phyloP scores from a whole-genome alignment of 805 yeast species.

The Candida pseudoglaebosa region DNA sequence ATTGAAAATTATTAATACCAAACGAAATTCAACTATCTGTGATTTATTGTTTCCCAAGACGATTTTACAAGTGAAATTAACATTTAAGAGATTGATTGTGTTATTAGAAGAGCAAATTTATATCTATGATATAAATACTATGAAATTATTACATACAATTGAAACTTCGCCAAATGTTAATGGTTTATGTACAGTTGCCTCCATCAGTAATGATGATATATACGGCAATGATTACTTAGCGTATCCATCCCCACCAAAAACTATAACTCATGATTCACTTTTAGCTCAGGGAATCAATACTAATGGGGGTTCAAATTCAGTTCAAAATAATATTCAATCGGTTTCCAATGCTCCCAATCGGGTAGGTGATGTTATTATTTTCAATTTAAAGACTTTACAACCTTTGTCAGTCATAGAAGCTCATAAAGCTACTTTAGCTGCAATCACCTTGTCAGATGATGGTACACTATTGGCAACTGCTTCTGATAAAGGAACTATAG shows the following conservation, averaged over 20 bases:
- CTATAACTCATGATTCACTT: slow-evolving; percentile 40
- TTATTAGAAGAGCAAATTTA: slow-evolving; percentile 42
- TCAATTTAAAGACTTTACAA: slow-evolving; percentile 68
- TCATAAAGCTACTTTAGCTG: slow-evolving; percentile 73
- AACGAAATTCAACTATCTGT: slow-evolving; percentile 48
- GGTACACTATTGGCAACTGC: slow-evolving; percentile 86
- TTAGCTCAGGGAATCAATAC: slow-evolving; percentile 38
- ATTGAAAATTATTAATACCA: slow-evolving; percentile 78
- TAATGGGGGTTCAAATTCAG: slow-evolving; percentile 38
- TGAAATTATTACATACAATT: slow-evolving; percentile 41
- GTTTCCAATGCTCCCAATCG: slow-evolving; percentile 41
- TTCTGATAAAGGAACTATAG: slow-evolving; percentile 84
- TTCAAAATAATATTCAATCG: slow-evolving; percentile 35
- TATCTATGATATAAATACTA: slow-evolving; percentile 37
- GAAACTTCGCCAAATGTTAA: slow-evolving; percentile 41
- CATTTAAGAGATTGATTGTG: slow-evolving; percentile 30
- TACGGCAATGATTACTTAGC: slow-evolving; percentile 54
- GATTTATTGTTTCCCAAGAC: slow-evolving; percentile 42
- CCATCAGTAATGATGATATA: slow-evolving; percentile 18
- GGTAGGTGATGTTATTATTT: slow-evolving; percentile 72
- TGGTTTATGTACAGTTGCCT: slow-evolving; percentile 61
- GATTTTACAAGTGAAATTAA: slow-evolving; percentile 36
- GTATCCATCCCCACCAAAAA: slow-evolving; percentile 73
- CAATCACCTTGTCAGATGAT: slow-evolving; percentile 63
- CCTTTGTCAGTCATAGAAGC: slow-evolving; percentile 84